phyloP scores from a whole-genome alignment of 1,284 basidiomycete species.

The Cystobasidium pallidum region DNA sequence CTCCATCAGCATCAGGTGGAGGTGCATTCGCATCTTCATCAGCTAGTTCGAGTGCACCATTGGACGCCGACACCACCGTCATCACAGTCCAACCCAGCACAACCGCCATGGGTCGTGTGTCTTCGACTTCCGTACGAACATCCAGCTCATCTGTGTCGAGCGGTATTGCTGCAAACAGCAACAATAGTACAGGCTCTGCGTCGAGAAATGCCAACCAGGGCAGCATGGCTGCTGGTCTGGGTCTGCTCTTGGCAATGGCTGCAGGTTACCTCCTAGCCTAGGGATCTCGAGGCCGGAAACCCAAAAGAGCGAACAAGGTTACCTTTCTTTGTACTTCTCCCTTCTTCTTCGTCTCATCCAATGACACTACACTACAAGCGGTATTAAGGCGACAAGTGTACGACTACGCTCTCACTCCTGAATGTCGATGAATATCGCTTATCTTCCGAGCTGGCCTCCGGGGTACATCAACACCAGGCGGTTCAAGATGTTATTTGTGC shows the following conservation, averaged over 20 bases:
- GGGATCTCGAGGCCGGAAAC: no score
- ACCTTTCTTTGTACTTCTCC: no score
- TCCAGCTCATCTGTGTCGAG: background rate
- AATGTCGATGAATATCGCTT: no score
- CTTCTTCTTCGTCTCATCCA: no score
- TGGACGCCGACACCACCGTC: slow-evolving; percentile 12
- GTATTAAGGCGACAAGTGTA: no score
- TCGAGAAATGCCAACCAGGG: slow-evolving; percentile 13
- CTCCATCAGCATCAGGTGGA: background rate
- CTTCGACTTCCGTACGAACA: slow-evolving; percentile 1
- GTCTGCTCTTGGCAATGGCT: slow-evolving; percentile 17
- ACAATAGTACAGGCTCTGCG: slow-evolving; percentile 5
- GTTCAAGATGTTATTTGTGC: no score
- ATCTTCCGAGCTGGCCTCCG: no score
- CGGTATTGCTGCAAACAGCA: slow-evolving; percentile 6
- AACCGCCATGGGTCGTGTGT: background rate
- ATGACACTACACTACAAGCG: no score
- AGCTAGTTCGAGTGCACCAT: background rate
- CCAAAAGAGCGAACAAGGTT: no score
- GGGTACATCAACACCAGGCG: no score
- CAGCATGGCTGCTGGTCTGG: slow-evolving; percentile 33
- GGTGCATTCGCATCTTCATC: slow-evolving; percentile 3
- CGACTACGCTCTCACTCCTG: no score
- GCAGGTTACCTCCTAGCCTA: slow-evolving; percentile 24
- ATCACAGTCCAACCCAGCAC: slow-evolving; percentile 24